Evolutionary conservation across 2,329 filamentous ascomycete species (phyloP).

Genomic region (Metarhizium rileyi): DNA sequence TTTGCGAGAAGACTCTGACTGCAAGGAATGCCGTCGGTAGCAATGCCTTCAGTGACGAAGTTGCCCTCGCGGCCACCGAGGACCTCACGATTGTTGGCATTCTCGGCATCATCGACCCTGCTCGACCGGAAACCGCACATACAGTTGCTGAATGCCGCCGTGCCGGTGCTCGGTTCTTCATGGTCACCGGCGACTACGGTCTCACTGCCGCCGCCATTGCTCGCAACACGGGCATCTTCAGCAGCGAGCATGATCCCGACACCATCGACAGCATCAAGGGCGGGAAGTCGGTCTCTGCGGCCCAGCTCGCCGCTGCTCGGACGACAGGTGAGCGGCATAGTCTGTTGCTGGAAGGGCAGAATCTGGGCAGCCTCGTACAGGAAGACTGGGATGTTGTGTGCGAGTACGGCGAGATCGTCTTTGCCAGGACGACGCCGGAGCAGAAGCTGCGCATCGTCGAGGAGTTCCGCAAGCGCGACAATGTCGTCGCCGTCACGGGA

Average conservation of each 20-base stretch:
- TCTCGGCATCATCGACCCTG: constrained; percentile 39
- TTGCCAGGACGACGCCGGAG: constrained; percentile 58
- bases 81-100: constrained; percentile 41
- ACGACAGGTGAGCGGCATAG: constrained; percentile 13
- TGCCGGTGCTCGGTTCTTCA: constrained; percentile 35
- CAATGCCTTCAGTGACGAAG: constrained; percentile 41
- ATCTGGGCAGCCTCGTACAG: constrained; percentile 43
- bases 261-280: constrained; percentile 18
- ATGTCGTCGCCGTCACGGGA: constrained; percentile 62
- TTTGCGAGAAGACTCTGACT: constrained; percentile 28
- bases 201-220: constrained; percentile 57
- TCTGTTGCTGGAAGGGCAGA: constrained; percentile 43
- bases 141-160: constrained; percentile 33
- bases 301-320: constrained; percentile 13
- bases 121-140: constrained; percentile 31
- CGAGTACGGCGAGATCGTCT: constrained; percentile 50
- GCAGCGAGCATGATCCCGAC: constrained; percentile 33
- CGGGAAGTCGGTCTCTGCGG: constrained; percentile 4
- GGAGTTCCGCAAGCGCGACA: constrained; percentile 48
- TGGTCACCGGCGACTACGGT: constrained; percentile 39
- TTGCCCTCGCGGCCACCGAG: constrained; percentile 27
- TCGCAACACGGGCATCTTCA: constrained; percentile 54
- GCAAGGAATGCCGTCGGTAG: constrained; percentile 22
- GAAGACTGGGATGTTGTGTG: constrained; percentile 36
- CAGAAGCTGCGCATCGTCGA: constrained; percentile 66